Evolutionary conservation across 139 green algal genomes (phyloP).

Genomic region (Chlamydomonas sphaeroides): DNA sequence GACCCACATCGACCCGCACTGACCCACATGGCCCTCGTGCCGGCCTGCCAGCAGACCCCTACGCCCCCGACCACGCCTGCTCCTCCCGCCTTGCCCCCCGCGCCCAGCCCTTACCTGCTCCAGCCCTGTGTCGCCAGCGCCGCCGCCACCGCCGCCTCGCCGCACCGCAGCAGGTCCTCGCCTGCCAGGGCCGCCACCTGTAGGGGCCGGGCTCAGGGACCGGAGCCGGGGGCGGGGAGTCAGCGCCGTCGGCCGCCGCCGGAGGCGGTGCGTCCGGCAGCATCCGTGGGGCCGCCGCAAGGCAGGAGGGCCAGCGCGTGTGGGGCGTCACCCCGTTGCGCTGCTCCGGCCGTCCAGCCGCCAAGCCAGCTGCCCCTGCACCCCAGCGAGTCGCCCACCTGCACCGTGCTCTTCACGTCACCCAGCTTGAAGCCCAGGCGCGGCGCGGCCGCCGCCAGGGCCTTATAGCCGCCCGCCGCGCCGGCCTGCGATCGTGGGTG

Average conservation of each 20-base stretch:
- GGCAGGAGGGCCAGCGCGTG: too few relatives aligned
- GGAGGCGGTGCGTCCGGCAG: too few relatives aligned
- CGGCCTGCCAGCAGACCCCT: neutral
- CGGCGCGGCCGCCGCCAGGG: neutral
- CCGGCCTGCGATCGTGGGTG: neutral
- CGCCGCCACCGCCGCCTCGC: neutral
- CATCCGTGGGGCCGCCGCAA: too few relatives aligned
- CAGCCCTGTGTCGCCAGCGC: conserved; percentile 4
- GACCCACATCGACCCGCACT: neutral
- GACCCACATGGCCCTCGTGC: neutral
- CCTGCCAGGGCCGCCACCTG: neutral
- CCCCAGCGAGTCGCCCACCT: too few relatives aligned
- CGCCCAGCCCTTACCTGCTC: neutral
- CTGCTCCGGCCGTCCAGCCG: too few relatives aligned
- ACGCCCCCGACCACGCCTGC: neutral
- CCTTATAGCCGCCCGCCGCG: conserved; percentile 6
- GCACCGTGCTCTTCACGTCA: conserved; percentile 24
- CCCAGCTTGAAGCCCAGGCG: conserved; percentile 27
- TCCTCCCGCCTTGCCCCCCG: neutral
- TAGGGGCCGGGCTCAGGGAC: too few relatives aligned
- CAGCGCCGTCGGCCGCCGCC: too few relatives aligned
- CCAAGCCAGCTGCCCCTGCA: too few relatives aligned
- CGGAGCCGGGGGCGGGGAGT: too few relatives aligned
- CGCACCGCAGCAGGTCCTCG: neutral
- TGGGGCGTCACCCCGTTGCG: too few relatives aligned